Conservation (phyloP, 2,329 filamentous ascomycete genomes). For the Trichophyton rubrum region DNA sequence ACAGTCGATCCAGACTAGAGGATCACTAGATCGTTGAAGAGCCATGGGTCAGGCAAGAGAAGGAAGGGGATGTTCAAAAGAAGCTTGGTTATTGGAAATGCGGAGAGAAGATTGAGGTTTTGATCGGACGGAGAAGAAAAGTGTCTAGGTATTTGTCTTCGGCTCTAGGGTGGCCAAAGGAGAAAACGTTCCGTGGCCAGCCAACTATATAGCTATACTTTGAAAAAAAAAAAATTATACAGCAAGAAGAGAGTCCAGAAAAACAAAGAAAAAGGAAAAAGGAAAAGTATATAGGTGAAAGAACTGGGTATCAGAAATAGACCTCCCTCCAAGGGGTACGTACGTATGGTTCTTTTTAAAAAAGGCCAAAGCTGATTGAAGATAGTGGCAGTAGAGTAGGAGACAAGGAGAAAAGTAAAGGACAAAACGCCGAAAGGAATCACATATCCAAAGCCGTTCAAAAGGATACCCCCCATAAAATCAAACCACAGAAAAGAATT, state of each 20-base stretch:
- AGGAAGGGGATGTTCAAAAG: background rate
- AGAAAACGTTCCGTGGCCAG: background rate
- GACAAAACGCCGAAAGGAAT: background rate
- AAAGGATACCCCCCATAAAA: background rate
- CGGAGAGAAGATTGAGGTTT: background rate
- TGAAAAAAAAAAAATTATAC: background rate
- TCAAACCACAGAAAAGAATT: background rate
- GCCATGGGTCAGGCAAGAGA: constrained; percentile 25
- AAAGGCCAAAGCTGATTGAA: background rate
- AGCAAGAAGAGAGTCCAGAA: background rate
- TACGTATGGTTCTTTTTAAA: background rate
- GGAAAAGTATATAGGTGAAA: background rate
- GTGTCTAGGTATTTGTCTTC: background rate
- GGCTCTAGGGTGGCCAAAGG: background rate
- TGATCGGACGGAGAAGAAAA: background rate
- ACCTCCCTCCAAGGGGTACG: background rate
- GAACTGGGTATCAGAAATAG: background rate
- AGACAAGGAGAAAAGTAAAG: background rate
- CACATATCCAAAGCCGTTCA: background rate
- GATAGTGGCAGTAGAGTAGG: background rate
- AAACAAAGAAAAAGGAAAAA: too few species aligned
- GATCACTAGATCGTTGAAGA: constrained; percentile 43
- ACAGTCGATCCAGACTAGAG: constrained; percentile 78
- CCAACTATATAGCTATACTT: too few species aligned
- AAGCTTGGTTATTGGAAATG: background rate